Evolutionary conservation across 2,329 filamentous ascomycete genomes (phyloP).

Genomic region (Calonectria hawksworthii): DNA sequence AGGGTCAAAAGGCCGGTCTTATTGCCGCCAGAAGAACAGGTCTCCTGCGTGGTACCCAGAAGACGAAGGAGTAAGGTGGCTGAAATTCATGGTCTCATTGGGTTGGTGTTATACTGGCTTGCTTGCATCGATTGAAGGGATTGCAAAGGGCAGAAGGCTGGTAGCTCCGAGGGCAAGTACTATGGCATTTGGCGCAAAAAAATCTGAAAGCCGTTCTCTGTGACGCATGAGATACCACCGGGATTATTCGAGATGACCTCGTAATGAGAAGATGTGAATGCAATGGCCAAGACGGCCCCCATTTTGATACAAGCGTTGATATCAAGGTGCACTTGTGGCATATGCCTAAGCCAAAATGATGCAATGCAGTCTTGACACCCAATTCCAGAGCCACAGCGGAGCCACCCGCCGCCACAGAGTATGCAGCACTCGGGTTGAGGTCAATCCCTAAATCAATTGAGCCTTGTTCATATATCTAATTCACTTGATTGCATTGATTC

Average conservation of each 20-base stretch:
- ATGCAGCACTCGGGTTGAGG: neutral
- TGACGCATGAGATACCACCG: constrained; percentile 47
- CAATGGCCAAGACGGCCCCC: constrained; percentile 18
- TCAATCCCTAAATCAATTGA: neutral
- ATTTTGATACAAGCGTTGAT: neutral
- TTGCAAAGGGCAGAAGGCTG: constrained; percentile 62
- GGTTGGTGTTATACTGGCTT: constrained; percentile 75
- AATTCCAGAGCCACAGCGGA: neutral
- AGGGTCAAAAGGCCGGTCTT: constrained; percentile 99
- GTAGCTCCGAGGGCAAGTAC: constrained; percentile 64
- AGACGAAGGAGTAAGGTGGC: constrained; percentile 91
- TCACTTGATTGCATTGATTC: neutral
- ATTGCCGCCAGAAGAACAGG: constrained; percentile 99
- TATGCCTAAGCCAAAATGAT: neutral
- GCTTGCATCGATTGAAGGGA: constrained; percentile 72
- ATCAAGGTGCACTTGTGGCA: neutral
- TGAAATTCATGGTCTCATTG: constrained; percentile 69
- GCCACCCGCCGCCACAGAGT: neutral
- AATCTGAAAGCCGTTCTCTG: constrained; percentile 49
- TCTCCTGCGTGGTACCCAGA: constrained; percentile 99
- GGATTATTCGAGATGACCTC: constrained; percentile 41
- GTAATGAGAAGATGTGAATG: constrained; percentile 38
- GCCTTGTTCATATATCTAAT: neutral
- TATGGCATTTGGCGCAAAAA: constrained; percentile 64
- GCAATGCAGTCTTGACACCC: neutral